Conservation (phyloP, 2,329 filamentous ascomycete genomes). For the Endocalyx cinctus region DNA sequence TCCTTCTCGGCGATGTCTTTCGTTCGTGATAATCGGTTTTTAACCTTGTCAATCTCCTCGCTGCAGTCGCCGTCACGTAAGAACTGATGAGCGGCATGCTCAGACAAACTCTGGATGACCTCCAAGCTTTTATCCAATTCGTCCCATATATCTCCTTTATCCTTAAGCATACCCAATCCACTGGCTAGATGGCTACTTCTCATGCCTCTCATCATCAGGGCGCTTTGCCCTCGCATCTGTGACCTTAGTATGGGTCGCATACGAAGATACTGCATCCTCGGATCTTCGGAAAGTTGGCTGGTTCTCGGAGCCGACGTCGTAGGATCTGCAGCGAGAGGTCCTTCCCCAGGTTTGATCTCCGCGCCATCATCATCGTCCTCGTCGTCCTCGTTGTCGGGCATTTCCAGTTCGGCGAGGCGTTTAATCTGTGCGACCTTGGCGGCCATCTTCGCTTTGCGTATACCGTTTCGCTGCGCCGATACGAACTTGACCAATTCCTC, state of each 20-base stretch:
- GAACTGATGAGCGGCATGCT: slow-evolving; percentile 83
- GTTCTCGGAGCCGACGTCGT: slow-evolving; percentile 5
- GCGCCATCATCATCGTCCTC: slow-evolving; percentile 27
- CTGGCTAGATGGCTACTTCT: slow-evolving; percentile 22
- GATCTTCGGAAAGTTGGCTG: slow-evolving; percentile 14
- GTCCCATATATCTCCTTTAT: slow-evolving; percentile 57
- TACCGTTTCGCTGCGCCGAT: slow-evolving; percentile 72
- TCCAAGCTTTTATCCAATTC: slow-evolving; percentile 75
- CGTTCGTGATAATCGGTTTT: slow-evolving; percentile 59
- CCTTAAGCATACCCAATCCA: slow-evolving; percentile 21
- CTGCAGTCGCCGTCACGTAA: slow-evolving; percentile 81
- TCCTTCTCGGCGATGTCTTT: slow-evolving; percentile 57
- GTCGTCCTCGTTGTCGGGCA: slow-evolving; percentile 44
- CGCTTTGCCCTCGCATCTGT: slow-evolving; percentile 13
- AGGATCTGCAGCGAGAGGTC: slow-evolving; percentile 17
- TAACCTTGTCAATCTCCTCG: slow-evolving; percentile 69
- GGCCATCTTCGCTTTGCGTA: slow-evolving; percentile 85
- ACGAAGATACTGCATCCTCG: slow-evolving; percentile 33
- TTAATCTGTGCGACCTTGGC: slow-evolving; percentile 66
- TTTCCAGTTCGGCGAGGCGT: slow-evolving; percentile 54
- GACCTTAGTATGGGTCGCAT: slow-evolving; percentile 30
- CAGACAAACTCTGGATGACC: slow-evolving; percentile 73
- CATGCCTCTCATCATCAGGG: slow-evolving; percentile 19
- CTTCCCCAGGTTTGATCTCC: slow-evolving; percentile 23
- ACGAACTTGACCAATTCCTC: slow-evolving; percentile 80